These are phyloP conservation scores for Davidsoniella virescens DNA, from an alignment of 2,329 filamentous ascomycete genomes.

Conservation along the genomic window DNA sequence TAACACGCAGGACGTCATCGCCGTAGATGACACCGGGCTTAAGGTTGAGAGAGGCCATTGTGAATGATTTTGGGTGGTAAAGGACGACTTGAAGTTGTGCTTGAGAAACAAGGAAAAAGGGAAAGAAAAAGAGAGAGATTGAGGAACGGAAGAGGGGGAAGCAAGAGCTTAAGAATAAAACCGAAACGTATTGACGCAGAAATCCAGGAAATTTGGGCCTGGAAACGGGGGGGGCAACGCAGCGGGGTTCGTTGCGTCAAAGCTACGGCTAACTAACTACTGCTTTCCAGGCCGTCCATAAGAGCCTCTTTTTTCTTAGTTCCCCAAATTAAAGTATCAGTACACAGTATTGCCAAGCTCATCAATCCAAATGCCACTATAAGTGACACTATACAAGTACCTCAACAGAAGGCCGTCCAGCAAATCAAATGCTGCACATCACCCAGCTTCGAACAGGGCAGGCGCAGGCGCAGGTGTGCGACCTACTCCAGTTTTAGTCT, in stretches of 20 bases:
- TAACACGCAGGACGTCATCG: slow-evolving; percentile 30
- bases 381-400: too few species aligned
- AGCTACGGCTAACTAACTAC: not conserved
- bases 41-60: slow-evolving; percentile 27
- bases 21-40: slow-evolving; percentile 39
- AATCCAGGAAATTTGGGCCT: too few species aligned
- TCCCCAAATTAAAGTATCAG: too few species aligned
- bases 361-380: too few species aligned
- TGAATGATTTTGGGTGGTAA: slow-evolving; percentile 15
- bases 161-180: slow-evolving; percentile 1
- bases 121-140: slow-evolving; percentile 5
- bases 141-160: slow-evolving; percentile 5
- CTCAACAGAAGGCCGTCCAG: not conserved
- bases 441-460: slow-evolving; percentile 6
- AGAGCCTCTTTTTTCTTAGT: too few species aligned
- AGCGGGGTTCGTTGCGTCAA: slow-evolving; percentile 7
- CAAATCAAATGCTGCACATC: not conserved
- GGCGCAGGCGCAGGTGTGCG: slow-evolving; percentile 3
- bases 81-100: slow-evolving; percentile 10
- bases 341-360: too few species aligned
- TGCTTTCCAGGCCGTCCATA: not conserved
- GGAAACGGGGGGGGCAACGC: not conserved
- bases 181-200: not conserved
- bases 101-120: slow-evolving; percentile 1
- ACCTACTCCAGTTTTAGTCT: not conserved